Percentiles rank a stretch among this genome's conserved stretches.
Evolutionary conservation across 1,284 basidiomycete genomes (phyloP).

Genomic region (Vanrija humicola): DNA sequence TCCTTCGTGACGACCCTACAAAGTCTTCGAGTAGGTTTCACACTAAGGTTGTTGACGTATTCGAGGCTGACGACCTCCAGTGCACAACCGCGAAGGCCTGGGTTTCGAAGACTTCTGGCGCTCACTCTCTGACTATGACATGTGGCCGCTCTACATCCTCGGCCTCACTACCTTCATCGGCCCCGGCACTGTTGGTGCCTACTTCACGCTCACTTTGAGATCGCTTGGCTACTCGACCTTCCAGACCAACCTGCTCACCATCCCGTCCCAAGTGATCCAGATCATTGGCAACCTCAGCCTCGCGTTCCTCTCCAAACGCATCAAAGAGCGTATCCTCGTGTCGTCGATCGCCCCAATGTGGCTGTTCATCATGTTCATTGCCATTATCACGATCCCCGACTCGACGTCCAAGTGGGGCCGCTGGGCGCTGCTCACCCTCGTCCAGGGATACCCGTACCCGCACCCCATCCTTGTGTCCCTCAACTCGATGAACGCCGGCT

Average conservation of each 20-base stretch:
- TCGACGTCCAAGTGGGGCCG: constrained; percentile 19
- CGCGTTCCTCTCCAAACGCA: constrained; percentile 24
- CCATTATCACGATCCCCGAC: constrained; percentile 24
- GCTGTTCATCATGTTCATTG: constrained; percentile 31
- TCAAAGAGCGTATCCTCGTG: constrained; percentile 26
- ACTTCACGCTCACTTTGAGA: constrained; percentile 25
- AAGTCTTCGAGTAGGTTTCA: constrained; percentile 23
- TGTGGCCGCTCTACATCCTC: constrained; percentile 49
- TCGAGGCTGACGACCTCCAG: constrained; percentile 3
- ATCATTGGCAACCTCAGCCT: constrained; percentile 38
- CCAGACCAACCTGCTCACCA: constrained; percentile 45
- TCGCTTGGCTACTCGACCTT: constrained; percentile 41
- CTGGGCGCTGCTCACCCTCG: constrained; percentile 18
- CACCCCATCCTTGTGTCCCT: constrained; percentile 34
- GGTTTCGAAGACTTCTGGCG: constrained; percentile 24
- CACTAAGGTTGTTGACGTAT: not conserved
- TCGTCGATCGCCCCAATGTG: constrained; percentile 23
- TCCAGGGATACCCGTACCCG: constrained; percentile 20
- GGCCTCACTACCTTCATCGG: constrained; percentile 20
- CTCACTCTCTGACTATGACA: constrained; percentile 45
- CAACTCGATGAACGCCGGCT: constrained; percentile 33
- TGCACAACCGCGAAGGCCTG: constrained; percentile 52
- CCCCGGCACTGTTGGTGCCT: constrained; percentile 31
- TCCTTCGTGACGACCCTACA: constrained; percentile 50
- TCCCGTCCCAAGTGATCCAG: constrained; percentile 36